Evolutionary conservation across 108 stramenopile species (phyloP), one percentile per base, ranked within the genome.

Genomic region (Nitzschia sp.): DNA sequence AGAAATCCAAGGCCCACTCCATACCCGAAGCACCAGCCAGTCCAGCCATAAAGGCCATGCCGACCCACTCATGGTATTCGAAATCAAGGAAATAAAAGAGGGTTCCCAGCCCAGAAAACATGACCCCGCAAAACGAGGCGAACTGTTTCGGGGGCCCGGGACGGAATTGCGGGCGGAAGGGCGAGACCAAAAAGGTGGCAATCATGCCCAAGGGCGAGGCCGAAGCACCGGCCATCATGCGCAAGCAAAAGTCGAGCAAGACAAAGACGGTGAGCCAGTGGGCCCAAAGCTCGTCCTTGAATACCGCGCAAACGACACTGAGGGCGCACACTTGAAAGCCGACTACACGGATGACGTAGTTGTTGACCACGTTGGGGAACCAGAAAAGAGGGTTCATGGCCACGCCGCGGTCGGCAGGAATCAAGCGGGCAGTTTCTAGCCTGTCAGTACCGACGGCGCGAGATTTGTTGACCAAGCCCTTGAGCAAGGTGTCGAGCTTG

Each of bases 91-190:
- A 70, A 63, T 66, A 78, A 54, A 66, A 65, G 58, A 78, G 23
- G 44, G 54, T 66, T 46, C 53, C 77, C 2, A 71, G 5, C 13
- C 45, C 11, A n/a, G 61, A 53, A 34, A 78, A 78, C 21, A 60
- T 38, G 47, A 66, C 2, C 25, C 77, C 77, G 44, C 63, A 66
- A 34, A 56, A 60, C 33, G 71, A 15, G n/a, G 77, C 71, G 52
- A 78, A 71, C 48, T 78, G 77, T 53, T 78, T 78, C 25, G 70
- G 71, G 6, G 64, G 57, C 11, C 77, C 77, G n/a, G 69, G 69
- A 1, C 58, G 35, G 41, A 70, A 70, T 6, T 58, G 19, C 32
- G 77, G 77, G 13, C 52, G 21, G 13, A 47, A 66, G 2, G 56
- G 63, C 21, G 45, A 54, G 1, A 58, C 28, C 30, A 67, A 16